Percentiles rank a stretch among this genome's conserved stretches.
phyloP scores from a whole-genome alignment of 2,329 filamentous ascomycete species.

The Fusarium oxysporum region DNA sequence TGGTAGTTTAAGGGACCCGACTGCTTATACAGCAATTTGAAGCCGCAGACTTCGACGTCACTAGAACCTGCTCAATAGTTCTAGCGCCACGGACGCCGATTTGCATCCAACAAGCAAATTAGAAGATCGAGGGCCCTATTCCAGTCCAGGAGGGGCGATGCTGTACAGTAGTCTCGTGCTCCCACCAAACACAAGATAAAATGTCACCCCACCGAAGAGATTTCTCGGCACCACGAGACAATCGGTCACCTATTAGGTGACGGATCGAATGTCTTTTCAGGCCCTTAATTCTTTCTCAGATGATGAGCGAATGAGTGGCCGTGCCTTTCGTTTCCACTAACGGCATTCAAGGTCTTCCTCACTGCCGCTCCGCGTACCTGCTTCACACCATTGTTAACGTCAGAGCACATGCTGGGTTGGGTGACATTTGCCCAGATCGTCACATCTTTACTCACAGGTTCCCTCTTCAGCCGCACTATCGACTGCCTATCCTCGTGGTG shows the following conservation, averaged over 20 bases:
- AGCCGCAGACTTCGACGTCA: conserved; percentile 42
- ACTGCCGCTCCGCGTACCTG: conserved; percentile 30
- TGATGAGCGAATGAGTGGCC: conserved; percentile 37
- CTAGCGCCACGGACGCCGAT: conserved; percentile 42
- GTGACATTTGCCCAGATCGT: conserved; percentile 38
- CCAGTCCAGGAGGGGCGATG: conserved; percentile 37
- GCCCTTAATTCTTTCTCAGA: conserved; percentile 24
- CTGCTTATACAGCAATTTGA: conserved; percentile 43
- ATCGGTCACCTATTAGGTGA: conserved; percentile 44
- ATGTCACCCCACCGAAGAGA: conserved; percentile 47
- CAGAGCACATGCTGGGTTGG: conserved; percentile 42
- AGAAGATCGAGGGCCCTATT: conserved; percentile 28
- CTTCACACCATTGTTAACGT: conserved; percentile 34
- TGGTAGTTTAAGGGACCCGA: conserved; percentile 34
- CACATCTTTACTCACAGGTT: conserved; percentile 39
- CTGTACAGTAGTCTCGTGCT: conserved; percentile 42
- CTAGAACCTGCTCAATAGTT: conserved; percentile 40
- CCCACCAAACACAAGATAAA: conserved; percentile 30
- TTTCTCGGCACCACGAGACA: conserved; percentile 47
- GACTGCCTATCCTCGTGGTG: conserved; percentile 6
- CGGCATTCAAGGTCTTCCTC: conserved; percentile 10
- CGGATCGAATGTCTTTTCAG: conserved; percentile 42
- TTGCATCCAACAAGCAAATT: conserved; percentile 35
- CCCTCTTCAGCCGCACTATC: conserved; percentile 27
- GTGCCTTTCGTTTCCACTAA: conserved; percentile 23